Percentiles rank a stretch among this genome's conserved stretches.
These are phyloP conservation scores for Oryza nivara DNA, from an alignment of 176 grass and related monocot genomes.

Conservation along the genomic window DNA sequence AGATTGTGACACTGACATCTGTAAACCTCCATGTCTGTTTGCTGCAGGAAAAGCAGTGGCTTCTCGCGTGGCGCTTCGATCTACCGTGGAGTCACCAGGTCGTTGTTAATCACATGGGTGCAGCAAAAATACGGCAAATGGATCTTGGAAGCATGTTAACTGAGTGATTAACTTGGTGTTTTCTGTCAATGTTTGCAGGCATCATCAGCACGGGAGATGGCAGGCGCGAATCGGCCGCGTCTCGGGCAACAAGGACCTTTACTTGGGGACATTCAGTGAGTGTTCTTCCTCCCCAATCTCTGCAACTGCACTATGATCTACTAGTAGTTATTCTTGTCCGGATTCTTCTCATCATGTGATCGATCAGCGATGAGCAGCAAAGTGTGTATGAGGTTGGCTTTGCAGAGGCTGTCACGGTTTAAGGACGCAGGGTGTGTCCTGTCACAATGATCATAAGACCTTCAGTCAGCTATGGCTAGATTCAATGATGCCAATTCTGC, in stretches of 20 bases:
- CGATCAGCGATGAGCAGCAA: not conserved
- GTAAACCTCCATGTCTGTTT: not conserved
- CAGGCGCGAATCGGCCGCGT: conserved; percentile 85
- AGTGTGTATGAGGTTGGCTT: conserved; percentile 3
- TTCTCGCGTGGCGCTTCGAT: conserved; percentile 82
- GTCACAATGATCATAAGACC: conserved; percentile 65
- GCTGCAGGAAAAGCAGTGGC: conserved; percentile 70
- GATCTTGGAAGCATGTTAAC: not conserved
- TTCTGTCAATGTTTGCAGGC: conserved; percentile 36
- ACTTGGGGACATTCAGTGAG: conserved; percentile 80
- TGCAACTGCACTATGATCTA: not conserved
- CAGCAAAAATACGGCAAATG: not conserved
- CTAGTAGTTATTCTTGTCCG: not conserved
- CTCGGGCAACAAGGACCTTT: conserved; percentile 87
- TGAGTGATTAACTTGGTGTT: not conserved
- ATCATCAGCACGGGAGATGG: conserved; percentile 84
- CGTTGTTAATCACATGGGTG: not conserved
- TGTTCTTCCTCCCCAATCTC: not conserved
- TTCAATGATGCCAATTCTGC: conserved; percentile 49
- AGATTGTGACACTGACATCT: not conserved
- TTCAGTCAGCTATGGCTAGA: conserved; percentile 46
- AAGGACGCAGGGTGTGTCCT: conserved; percentile 59
- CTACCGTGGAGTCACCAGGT: conserved; percentile 81
- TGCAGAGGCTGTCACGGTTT: conserved; percentile 59
- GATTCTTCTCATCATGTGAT: conserved; percentile 37